These are phyloP conservation scores for Beauveria sp. DNA, from an alignment of 2,329 filamentous ascomycete species.

Conservation along the genomic window DNA sequence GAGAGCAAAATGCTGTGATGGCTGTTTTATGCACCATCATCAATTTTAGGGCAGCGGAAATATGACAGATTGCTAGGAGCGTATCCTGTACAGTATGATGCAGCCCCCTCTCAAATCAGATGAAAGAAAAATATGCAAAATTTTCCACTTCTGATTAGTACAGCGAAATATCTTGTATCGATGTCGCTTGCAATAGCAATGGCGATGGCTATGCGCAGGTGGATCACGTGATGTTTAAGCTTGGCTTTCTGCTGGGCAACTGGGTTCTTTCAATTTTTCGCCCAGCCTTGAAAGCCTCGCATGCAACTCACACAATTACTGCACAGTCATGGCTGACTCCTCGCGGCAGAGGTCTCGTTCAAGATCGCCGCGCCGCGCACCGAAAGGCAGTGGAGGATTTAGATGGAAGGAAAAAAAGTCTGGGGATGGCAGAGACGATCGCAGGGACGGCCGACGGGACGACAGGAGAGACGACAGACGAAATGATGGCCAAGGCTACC, in stretches of 20 bases:
- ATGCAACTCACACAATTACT: background rate
- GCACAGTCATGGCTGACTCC: constrained; percentile 18
- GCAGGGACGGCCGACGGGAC: constrained; percentile 33
- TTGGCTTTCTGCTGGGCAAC: background rate
- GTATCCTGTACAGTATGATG: too few relatives aligned
- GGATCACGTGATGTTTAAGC: background rate
- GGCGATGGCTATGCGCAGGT: background rate
- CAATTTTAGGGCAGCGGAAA: too few relatives aligned
- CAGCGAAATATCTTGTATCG: background rate
- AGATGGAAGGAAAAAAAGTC: constrained; percentile 51
- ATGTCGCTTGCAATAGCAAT: background rate
- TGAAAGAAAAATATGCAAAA: too few relatives aligned
- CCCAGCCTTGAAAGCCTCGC: background rate
- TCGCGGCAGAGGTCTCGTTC: constrained; percentile 18
- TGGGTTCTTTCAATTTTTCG: background rate
- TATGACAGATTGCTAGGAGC: too few relatives aligned
- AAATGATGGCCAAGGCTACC: constrained; percentile 16
- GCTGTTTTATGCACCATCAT: too few relatives aligned
- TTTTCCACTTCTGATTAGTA: too few relatives aligned
- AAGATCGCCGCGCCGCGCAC: constrained; percentile 20
- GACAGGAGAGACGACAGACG: constrained; percentile 25
- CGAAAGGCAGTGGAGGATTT: constrained; percentile 38
- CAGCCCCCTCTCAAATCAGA: too few relatives aligned
- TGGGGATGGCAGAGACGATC: constrained; percentile 33
- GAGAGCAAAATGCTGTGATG: too few relatives aligned